Base-by-base conservation (phyloP, 2,329 filamentous ascomycete species). In the Dactylellina haptotyla region DNA sequence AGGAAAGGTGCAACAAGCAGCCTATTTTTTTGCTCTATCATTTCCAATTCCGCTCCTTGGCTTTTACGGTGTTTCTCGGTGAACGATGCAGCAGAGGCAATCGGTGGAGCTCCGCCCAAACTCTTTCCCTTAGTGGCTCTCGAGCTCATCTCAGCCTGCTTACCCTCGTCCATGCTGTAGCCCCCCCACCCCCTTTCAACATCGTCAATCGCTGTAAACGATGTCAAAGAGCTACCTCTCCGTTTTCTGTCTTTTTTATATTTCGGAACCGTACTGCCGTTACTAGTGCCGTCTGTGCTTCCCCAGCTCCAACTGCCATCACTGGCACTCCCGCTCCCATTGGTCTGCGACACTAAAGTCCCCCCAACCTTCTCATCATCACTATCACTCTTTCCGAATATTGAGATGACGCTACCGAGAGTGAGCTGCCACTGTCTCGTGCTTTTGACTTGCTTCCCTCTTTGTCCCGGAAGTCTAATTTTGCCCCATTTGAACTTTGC, bases 121-220 rank as follows among this genome's bases (percentile, higher is more conserved):
- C n/a, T 4, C 4, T 45, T 45, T 4, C n/a, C 45, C 16, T 46
- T 26, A 12, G 20, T 25, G 4, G 43, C n/a, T 8, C 43, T 25
- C 9, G 45, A 26, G 23, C 20, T 28, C 10, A 25, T 28, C 16
- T 3, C n/a, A 32, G 23, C 23, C 23, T 48, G 45, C 3, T 10
- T 23, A 10, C 5, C 16, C 25, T n/a, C 28, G 25, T 10, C 20
- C 4, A 9, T 39, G 23, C 30, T 18, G 16, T 39, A 34, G 3
- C 10, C 3, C 12, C 32, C 32, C 53, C 53, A 57, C 1, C 32
- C 32, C 20, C 43, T 39, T n/a, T 57, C 53, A 2, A 20, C 20
- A 28, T 57, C 53, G 12, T 57, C 53, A 2, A 57, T 41, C 3
- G 53, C 20, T 2, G 53, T 57, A n/a, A 57, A 43, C 10, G 53